These are phyloP conservation scores for Fusarium sambucinum DNA, from an alignment of 2,329 filamentous ascomycete genomes.

Conservation along the genomic window DNA sequence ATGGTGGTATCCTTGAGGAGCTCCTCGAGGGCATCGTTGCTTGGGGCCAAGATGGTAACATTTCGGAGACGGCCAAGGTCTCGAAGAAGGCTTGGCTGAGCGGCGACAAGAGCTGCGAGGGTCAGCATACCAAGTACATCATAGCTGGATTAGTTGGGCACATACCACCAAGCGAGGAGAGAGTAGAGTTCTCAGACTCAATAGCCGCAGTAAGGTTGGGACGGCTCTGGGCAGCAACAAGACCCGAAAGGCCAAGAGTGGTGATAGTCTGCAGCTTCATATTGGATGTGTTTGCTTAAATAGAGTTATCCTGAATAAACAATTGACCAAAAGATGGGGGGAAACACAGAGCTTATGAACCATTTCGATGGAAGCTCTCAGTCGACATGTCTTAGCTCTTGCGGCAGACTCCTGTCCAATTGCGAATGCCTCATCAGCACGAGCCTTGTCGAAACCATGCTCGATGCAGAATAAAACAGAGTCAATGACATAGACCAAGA, in stretches of 20 bases:
- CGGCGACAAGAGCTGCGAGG: conserved; percentile 39
- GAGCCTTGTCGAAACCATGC: conserved; percentile 23
- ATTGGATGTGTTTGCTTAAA: conserved; percentile 13
- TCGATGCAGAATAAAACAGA: conserved; percentile 26
- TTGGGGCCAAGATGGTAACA: conserved; percentile 64
- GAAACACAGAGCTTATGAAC: conserved; percentile 23
- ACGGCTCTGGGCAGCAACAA: conserved; percentile 42
- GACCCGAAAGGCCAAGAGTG: conserved; percentile 35
- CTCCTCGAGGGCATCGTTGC: conserved; percentile 64
- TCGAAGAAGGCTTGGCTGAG: conserved; percentile 43
- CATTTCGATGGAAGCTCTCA: conserved; percentile 1
- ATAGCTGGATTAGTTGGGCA: background rate
- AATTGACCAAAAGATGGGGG: background rate
- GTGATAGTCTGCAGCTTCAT: conserved; percentile 43
- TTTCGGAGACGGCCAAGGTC: conserved; percentile 32
- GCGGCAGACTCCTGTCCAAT: conserved; percentile 31
- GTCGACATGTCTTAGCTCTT: conserved; percentile 10
- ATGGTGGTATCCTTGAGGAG: conserved; percentile 60
- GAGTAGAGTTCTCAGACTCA: conserved; percentile 45
- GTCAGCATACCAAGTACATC: conserved; percentile 10
- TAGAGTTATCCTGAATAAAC: conserved; percentile 11
- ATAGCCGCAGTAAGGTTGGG: conserved; percentile 44
- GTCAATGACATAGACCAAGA: conserved; percentile 46
- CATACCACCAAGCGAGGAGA: conserved; percentile 45
- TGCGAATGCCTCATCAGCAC: conserved; percentile 17